Percentiles rank a stretch among this genome's conserved stretches.
Evolutionary conservation across 225 moss, liverwort and hornwort species (phyloP).

Genomic region (Thuidium tamariscinum): DNA sequence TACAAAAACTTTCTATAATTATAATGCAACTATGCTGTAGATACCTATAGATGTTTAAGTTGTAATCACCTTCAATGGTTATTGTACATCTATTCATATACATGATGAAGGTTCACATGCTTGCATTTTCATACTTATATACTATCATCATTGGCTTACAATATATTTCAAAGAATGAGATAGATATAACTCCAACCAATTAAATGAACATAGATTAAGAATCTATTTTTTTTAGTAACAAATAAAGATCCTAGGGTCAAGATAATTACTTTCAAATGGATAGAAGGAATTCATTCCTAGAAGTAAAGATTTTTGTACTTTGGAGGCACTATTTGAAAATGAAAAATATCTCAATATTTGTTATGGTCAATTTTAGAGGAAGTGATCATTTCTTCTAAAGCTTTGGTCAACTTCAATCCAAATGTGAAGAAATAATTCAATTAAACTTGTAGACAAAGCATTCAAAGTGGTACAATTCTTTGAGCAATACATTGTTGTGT

Average conservation of each 20-base stretch:
- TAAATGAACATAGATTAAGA: background rate
- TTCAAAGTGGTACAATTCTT: background rate
- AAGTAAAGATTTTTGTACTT: background rate
- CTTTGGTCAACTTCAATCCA: background rate
- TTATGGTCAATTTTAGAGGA: rapidly evolving
- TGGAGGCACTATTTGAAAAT: background rate
- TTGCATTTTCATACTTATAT: no score
- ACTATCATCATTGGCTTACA: no score
- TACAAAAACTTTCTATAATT: no score
- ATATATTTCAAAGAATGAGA: background rate
- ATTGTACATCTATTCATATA: no score
- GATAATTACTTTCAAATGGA: background rate
- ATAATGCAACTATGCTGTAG: no score
- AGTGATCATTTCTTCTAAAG: no score
- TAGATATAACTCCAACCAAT: background rate
- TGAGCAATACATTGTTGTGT: background rate
- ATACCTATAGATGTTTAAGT: no score
- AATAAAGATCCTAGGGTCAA: rapidly evolving
- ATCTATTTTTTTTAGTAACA: background rate
- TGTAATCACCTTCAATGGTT: no score
- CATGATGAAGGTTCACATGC: no score
- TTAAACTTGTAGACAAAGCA: background rate
- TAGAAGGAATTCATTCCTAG: background rate
- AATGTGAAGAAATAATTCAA: background rate
- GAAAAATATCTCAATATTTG: background rate